Evolutionary conservation across 306 rosid species (phyloP).

Genomic region (Lupinus albus): DNA sequence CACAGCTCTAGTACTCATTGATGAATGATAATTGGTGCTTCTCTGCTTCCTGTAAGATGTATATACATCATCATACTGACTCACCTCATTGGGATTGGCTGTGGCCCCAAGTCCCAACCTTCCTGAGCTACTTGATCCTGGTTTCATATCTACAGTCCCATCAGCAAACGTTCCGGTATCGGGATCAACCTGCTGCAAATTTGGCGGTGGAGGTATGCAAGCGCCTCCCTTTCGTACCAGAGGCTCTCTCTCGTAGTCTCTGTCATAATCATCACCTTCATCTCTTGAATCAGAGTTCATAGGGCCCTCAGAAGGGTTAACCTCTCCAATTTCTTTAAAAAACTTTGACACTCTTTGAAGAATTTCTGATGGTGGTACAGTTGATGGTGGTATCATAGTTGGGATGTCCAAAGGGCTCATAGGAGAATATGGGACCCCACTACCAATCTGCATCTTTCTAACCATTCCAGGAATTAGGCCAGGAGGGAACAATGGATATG

Average conservation of each 20-base stretch:
- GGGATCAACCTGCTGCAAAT: conserved; percentile 92
- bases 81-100: conserved; percentile 79
- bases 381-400: conserved; percentile 81
- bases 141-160: conserved; percentile 79
- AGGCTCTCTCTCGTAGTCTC: conserved; percentile 64
- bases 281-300: conserved; percentile 70
- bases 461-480: conserved; percentile 99
- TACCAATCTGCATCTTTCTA: conserved; percentile 96
- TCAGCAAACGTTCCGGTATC: conserved; percentile 85
- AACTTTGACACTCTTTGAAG: conserved; percentile 85
- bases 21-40: conserved; percentile 90
- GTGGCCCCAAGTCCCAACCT: conserved; percentile 92
- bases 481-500: conserved; percentile 93
- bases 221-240: conserved; percentile 83
- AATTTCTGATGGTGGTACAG: conserved; percentile 70
- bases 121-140: conserved; percentile 68
- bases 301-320: conserved; percentile 90
- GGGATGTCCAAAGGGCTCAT: conserved; percentile 96
- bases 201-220: conserved; percentile 92
- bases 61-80: conserved; percentile 96
- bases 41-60: conserved; percentile 95
- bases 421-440: conserved; percentile 95
- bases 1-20: conserved; percentile 82
- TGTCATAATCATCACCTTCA: conserved; percentile 65
- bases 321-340: conserved; percentile 95